phyloP scores from a whole-genome alignment of 192 early-diverging fungal genomes.

The Podila minutissima region DNA sequence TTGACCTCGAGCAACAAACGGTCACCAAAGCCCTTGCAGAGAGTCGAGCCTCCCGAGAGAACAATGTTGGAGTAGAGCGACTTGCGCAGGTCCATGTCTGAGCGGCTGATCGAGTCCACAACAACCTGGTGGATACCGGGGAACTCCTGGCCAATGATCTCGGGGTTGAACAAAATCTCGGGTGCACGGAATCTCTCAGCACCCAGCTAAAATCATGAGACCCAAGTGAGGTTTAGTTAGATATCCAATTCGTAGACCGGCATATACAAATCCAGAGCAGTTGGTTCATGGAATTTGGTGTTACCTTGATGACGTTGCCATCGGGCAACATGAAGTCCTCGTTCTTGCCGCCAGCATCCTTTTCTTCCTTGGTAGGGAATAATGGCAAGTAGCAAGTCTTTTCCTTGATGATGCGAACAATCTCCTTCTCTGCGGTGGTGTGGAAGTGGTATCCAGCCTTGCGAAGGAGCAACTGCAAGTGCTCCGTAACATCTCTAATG shows the following conservation, averaged over 20 bases:
- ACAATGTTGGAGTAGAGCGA: slow-evolving; percentile 90
- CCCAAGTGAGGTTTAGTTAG: not conserved
- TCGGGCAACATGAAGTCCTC: slow-evolving; percentile 87
- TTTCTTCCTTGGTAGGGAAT: slow-evolving; percentile 93
- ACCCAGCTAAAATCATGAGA: slow-evolving; percentile 69
- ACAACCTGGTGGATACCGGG: slow-evolving; percentile 95
- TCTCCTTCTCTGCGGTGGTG: slow-evolving; percentile 95
- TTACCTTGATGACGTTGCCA: slow-evolving; percentile 84
- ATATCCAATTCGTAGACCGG: not conserved
- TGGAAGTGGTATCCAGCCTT: slow-evolving; percentile 89
- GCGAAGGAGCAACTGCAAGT: slow-evolving; percentile 91
- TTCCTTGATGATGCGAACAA: slow-evolving; percentile 96
- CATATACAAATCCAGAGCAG: not conserved
- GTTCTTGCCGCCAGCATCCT: slow-evolving; percentile 80
- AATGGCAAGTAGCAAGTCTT: slow-evolving; percentile 93
- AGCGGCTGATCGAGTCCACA: slow-evolving; percentile 91
- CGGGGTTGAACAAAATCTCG: slow-evolving; percentile 96
- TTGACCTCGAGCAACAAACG: slow-evolving; percentile 91
- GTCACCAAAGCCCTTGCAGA: slow-evolving; percentile 92
- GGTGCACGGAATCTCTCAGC: slow-evolving; percentile 93
- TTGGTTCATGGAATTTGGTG: not conserved
- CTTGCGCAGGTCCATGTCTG: slow-evolving; percentile 95
- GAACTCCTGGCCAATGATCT: slow-evolving; percentile 91
- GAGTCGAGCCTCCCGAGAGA: slow-evolving; percentile 96
- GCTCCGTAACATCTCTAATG: slow-evolving; percentile 88